Evolutionary conservation across 2,329 filamentous ascomycete genomes (phyloP).

Genomic region (Penicillium sp.): DNA sequence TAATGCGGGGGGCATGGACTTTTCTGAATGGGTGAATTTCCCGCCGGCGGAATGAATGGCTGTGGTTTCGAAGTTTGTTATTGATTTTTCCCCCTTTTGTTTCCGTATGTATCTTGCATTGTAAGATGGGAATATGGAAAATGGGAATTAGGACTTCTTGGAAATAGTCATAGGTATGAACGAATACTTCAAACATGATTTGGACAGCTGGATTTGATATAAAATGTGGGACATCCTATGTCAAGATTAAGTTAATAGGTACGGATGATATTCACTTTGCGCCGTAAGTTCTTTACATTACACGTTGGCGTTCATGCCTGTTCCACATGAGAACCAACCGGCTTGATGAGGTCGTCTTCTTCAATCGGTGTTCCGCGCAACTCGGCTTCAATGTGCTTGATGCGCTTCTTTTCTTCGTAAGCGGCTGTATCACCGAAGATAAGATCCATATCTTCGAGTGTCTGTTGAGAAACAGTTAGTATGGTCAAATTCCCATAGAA

Average conservation of each 20-base stretch:
- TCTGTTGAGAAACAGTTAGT: conserved; percentile 26
- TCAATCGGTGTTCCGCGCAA: conserved; percentile 28
- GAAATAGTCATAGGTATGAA: not conserved
- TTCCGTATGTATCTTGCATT: conserved; percentile 6
- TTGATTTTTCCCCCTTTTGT: not conserved
- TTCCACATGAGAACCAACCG: conserved; percentile 24
- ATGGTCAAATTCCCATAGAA: not conserved
- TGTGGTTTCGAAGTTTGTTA: not conserved
- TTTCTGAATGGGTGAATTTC: conserved; percentile 42
- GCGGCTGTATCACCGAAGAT: conserved; percentile 42
- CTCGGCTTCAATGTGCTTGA: conserved; percentile 39
- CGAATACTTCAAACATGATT: not conserved
- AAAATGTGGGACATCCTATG: not conserved
- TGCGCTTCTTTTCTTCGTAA: conserved; percentile 39
- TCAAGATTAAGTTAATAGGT: not conserved
- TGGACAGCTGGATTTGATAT: not conserved
- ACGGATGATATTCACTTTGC: not conserved
- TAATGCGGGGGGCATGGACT: conserved; percentile 35
- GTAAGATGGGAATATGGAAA: not conserved
- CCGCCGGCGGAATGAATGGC: conserved; percentile 22
- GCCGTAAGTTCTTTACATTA: not conserved
- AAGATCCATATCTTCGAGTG: conserved; percentile 57
- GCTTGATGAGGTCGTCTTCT: conserved; percentile 21
- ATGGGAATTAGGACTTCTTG: not conserved
- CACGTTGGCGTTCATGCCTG: not conserved